Evolutionary conservation across 2,329 filamentous ascomycete genomes (phyloP).

Genomic region (Pestalotiopsis sp.): DNA sequence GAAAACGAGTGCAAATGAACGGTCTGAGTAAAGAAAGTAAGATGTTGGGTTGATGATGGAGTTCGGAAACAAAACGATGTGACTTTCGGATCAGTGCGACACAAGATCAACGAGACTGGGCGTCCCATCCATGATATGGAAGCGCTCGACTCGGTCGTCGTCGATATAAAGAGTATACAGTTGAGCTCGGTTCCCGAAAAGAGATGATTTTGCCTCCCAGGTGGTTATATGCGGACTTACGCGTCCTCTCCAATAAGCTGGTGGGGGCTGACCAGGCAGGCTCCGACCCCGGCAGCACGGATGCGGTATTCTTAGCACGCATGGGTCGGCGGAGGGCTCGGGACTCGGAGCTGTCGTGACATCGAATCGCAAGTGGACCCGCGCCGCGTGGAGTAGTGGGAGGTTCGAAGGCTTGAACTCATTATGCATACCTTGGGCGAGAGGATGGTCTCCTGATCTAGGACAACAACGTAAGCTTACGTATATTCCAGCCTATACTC

Average conservation of each 20-base stretch:
- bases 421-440: neutral
- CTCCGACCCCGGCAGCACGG: neutral
- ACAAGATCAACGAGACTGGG: neutral
- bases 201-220: neutral
- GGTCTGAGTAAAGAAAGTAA: neutral
- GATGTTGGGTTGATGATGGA: neutral
- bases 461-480: neutral
- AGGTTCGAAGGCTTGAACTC: neutral
- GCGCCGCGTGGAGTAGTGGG: neutral
- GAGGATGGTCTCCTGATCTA: neutral
- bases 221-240: neutral
- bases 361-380: neutral
- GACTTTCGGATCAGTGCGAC: neutral
- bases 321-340: neutral
- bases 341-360: neutral
- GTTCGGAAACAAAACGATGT: neutral
- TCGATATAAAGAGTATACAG: neutral
- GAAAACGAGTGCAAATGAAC: neutral
- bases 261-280: neutral
- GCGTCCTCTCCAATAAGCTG: neutral
- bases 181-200: neutral
- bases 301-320: neutral
- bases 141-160: neutral
- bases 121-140: neutral
- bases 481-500: neutral